Evolutionary conservation across 139 green algal genomes (phyloP).

Genomic region (Volvox africanus): DNA sequence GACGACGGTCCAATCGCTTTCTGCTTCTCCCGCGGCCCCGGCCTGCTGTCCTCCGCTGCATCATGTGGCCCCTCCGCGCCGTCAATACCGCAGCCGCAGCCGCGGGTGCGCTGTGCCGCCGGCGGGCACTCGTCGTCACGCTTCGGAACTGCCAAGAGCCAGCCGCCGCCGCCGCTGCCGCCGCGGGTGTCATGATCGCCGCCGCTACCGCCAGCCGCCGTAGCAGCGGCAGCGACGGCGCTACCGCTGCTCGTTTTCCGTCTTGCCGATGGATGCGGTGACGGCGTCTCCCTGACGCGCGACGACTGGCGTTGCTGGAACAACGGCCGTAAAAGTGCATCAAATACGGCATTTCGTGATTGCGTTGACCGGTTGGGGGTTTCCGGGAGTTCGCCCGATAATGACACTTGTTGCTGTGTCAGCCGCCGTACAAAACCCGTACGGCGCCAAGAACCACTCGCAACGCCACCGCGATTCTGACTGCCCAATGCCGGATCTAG

Average conservation of each 20-base stretch:
- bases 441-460: not conserved
- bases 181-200: not conserved
- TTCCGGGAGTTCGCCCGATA: not conserved
- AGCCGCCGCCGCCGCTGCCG: not conserved
- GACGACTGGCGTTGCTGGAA: not conserved
- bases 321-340: not conserved
- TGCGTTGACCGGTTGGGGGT: not conserved
- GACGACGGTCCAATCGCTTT: not conserved
- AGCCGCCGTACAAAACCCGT: not conserved
- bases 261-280: not conserved
- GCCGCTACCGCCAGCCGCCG: not conserved
- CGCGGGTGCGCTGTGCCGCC: not conserved
- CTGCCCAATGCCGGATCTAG: not conserved
- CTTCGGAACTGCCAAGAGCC: constrained; percentile 8
- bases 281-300: not conserved
- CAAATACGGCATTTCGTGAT: not conserved
- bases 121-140: not conserved
- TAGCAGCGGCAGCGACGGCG: not conserved
- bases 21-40: not conserved
- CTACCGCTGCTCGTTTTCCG: not conserved
- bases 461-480: not conserved
- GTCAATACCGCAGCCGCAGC: not conserved
- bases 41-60: too few relatives aligned
- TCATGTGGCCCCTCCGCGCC: too few relatives aligned
- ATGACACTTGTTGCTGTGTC: not conserved